These are phyloP conservation scores for Fraxinus americana DNA, from an alignment of 257 asterid genomes.

Conservation along the genomic window DNA sequence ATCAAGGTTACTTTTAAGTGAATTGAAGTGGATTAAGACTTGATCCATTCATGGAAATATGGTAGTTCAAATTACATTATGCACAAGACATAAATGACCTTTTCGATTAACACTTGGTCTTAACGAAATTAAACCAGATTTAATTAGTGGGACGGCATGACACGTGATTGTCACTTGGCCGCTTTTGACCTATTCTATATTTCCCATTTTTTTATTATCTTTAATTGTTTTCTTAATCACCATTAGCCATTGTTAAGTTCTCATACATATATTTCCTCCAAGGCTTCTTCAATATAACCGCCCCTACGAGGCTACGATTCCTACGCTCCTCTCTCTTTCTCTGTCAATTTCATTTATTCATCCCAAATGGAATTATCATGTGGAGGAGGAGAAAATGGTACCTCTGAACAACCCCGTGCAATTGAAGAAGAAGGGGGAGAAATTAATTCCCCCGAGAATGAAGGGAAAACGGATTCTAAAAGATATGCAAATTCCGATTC, in stretches of 20 bases:
- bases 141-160: slow-evolving; percentile 2
- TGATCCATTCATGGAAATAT: not conserved
- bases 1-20: too few species aligned
- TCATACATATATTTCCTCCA: slow-evolving; percentile 19
- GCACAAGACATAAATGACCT: not conserved
- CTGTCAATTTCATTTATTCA: slow-evolving; percentile 4
- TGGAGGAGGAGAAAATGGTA: slow-evolving; percentile 19
- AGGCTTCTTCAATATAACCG: slow-evolving; percentile 25
- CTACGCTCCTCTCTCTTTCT: slow-evolving; percentile 20
- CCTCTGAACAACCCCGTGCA: not conserved
- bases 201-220: not conserved
- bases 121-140: not conserved
- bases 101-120: not conserved
- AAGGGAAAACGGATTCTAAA: slow-evolving; percentile 8
- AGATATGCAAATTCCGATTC: not conserved
- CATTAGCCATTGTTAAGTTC: slow-evolving; percentile 11
- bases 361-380: slow-evolving; percentile 22
- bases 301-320: slow-evolving; percentile 11
- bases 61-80: not conserved
- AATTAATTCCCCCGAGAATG: not conserved
- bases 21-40: not conserved
- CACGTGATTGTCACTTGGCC: not conserved
- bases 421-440: slow-evolving; percentile 4
- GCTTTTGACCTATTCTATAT: slow-evolving; percentile 18
- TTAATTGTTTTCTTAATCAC: not conserved